Evolutionary conservation across 352 stramenopile genomes (phyloP), one percentile per base, ranked within the genome.

Genomic region (Phytopythium mirpurense): DNA sequence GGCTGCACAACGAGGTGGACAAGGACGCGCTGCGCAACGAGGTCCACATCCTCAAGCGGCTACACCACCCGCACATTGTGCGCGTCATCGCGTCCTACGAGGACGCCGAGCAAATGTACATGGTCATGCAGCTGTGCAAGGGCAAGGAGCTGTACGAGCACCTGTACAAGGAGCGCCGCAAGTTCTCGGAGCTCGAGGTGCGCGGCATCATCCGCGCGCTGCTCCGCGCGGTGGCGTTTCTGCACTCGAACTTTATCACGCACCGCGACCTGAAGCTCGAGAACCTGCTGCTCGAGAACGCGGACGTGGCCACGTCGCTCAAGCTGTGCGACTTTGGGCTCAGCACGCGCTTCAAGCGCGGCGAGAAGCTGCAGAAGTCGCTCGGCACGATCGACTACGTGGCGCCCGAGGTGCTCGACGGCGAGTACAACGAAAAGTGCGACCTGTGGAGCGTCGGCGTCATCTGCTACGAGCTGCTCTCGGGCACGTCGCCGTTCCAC

Each of bases 81-180:
- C 79, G 77, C 37, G 74, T 92, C 44, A 79, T 88, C 34, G 72
- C 68, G 23, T 90, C 77, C 34, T 92, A 89, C 52, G 82, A 92
- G 54, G 81, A 92, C 61, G 69, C 68, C 45, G 60, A 88, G 52
- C 71, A 81, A 56, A 88, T 93, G 74, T 93, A 93, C 70, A 90
- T 93, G 78, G 70, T 90, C 60, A 90, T 90, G 75, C 77, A 93
- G 61, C 69, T 90, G n/a, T 87, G 82, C 46, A 83, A 87, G 47
- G 83, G 83, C 48, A 88, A 89, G 43, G 80, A 89, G 42, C 63
- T 93, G 15, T 92, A 87, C 59, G 72, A 89, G 18, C 68, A 88
- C 44, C 49, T 92, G 54, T 90, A 90, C 64, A 74, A 78, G 54
- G 75, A 81, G 26, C 54, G 70, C n/a, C 75, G 76, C 36, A 36